Conservation (phyloP, 1,139 yeast species). For the Ogataea hybrid region DNA sequence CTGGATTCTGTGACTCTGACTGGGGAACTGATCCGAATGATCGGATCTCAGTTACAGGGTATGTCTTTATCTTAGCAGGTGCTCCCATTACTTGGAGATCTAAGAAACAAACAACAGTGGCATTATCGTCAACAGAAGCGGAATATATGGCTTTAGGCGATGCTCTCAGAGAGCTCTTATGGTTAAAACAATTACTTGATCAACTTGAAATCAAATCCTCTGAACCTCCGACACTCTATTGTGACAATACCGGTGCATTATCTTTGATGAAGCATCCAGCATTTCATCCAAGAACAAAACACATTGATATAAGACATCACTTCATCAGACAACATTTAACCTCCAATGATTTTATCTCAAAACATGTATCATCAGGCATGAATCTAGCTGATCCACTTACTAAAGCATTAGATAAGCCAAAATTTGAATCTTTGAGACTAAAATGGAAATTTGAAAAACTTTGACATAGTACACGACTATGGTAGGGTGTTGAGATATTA, state of each 20-base stretch:
- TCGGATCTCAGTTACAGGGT: constrained; percentile 2
- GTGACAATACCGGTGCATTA: background rate
- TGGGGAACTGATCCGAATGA: constrained; percentile 4
- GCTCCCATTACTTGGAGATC: constrained; percentile 9
- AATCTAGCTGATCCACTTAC: background rate
- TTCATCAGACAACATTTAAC: background rate
- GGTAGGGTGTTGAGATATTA: background rate
- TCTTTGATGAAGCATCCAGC: background rate
- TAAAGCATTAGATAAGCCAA: background rate
- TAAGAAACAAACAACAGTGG: background rate
- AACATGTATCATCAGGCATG: background rate
- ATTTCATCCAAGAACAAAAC: too few species aligned
- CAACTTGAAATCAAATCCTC: background rate
- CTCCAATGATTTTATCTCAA: background rate
- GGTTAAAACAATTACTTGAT: constrained; percentile 2
- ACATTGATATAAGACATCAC: background rate
- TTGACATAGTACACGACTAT: background rate
- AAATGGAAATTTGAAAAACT: background rate
- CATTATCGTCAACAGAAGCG: constrained; percentile 9
- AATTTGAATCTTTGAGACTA: background rate
- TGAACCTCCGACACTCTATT: background rate
- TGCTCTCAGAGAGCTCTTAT: constrained; percentile 1
- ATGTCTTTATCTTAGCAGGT: constrained; percentile 3
- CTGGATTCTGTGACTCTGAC: constrained; percentile 7
- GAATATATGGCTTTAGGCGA: constrained; percentile 2